phyloP scores from a whole-genome alignment of 2,329 filamentous ascomycete genomes.

The Fusarium longipes region DNA sequence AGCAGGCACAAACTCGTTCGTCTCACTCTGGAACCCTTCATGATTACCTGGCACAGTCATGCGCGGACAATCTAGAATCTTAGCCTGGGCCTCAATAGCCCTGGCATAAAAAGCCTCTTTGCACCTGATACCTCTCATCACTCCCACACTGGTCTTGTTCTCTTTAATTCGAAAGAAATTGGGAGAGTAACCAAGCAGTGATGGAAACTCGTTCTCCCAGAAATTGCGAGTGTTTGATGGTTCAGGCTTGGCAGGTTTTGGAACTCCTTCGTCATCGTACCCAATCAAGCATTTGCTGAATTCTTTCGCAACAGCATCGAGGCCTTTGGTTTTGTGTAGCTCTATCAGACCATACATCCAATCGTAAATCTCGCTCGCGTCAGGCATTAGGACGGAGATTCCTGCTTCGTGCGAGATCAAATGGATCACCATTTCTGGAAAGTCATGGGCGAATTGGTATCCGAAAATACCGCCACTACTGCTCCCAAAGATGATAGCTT shows the following conservation, averaged over 20 bases:
- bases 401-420: slow-evolving; percentile 2
- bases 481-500: not conserved
- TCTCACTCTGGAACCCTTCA: slow-evolving; percentile 12
- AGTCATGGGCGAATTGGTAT: slow-evolving; percentile 15
- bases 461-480: slow-evolving; percentile 9
- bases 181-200: not conserved
- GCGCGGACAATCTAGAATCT: not conserved
- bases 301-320: not conserved
- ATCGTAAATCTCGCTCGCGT: not conserved
- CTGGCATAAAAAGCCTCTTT: not conserved
- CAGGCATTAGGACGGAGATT: not conserved
- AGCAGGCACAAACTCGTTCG: not conserved
- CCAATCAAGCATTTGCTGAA: not conserved
- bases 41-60: slow-evolving; percentile 14
- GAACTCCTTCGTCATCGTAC: not conserved
- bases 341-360: slow-evolving; percentile 4
- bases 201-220: slow-evolving; percentile 6
- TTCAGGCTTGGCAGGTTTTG: not conserved
- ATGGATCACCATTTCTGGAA: slow-evolving; percentile 7
- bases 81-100: slow-evolving; percentile 1
- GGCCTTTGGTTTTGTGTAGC: not conserved
- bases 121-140: not conserved
- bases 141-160: not conserved
- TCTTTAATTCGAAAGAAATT: not conserved
- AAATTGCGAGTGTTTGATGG: slow-evolving; percentile 1